Evolutionary conservation across 2,329 filamentous ascomycete genomes (phyloP).

Genomic region (Phialophora expanda): DNA sequence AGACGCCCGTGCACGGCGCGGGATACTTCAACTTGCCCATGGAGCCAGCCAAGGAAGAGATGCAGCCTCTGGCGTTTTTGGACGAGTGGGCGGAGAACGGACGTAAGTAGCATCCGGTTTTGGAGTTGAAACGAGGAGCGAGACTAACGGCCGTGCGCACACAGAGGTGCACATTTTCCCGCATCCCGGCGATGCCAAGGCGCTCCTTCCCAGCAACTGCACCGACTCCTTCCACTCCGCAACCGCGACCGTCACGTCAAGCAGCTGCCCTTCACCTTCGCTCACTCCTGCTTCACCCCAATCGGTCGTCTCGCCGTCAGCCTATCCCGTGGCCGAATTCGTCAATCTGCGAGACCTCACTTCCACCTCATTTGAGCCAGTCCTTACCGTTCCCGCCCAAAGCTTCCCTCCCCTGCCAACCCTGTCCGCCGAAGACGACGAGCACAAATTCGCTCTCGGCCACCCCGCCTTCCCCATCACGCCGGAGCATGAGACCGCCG

Average conservation of each 20-base stretch:
- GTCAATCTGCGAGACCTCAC: conserved; percentile 91
- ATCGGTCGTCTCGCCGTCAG: conserved; percentile 55
- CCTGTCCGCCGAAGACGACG: conserved; percentile 68
- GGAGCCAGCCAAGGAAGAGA: conserved; percentile 38
- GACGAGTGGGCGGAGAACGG: conserved; percentile 38
- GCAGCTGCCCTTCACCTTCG: conserved; percentile 38
- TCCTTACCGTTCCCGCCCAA: conserved; percentile 47
- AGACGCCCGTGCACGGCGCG: conserved; percentile 36
- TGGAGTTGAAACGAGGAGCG: conserved; percentile 10
- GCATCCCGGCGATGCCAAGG: conserved; percentile 40
- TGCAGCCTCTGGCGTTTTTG: conserved; percentile 32
- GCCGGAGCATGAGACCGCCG: conserved; percentile 47
- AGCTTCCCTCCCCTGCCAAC: conserved; percentile 68
- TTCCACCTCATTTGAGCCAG: conserved; percentile 60
- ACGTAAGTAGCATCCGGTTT: conserved; percentile 34
- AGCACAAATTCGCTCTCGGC: conserved; percentile 59
- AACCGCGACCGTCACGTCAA: conserved; percentile 16
- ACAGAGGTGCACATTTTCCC: conserved; percentile 41
- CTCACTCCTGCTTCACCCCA: conserved; percentile 37
- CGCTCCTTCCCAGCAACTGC: conserved; percentile 35
- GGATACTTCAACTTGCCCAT: conserved; percentile 40
- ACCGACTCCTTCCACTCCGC: conserved; percentile 14
- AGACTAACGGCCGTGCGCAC: conserved; percentile 2
- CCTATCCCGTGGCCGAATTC: conserved; percentile 74
- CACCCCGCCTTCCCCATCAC: conserved; percentile 48